A percentile compares a stretch with the other conserved stretches of the same genome.
These are phyloP conservation scores for Anaeramoeba ignava DNA, from an alignment of 78 protist genomes.

Conservation along the genomic window DNA sequence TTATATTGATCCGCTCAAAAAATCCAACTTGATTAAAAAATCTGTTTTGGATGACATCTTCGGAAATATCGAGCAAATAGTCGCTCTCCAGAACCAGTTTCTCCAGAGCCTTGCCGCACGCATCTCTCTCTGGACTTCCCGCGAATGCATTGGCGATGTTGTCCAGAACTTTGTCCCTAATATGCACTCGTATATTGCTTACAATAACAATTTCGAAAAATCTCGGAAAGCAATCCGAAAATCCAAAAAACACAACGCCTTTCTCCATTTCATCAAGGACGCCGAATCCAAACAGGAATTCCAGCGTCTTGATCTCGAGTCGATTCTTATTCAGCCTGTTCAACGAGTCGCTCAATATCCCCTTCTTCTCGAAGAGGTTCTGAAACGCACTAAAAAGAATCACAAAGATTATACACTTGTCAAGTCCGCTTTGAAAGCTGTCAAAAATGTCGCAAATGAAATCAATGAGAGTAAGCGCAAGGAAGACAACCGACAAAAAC, in stretches of 20 bases:
- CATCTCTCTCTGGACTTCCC: background rate
- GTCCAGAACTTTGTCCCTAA: background rate
- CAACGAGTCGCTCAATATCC: background rate
- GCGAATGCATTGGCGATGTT: background rate
- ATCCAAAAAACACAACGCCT: background rate
- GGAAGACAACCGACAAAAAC: background rate
- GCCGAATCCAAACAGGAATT: no score
- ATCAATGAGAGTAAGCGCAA: background rate
- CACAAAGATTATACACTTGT: background rate
- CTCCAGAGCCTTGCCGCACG: background rate
- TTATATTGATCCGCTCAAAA: background rate
- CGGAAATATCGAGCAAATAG: background rate
- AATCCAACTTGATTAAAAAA: background rate
- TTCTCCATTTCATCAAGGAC: background rate
- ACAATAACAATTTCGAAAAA: background rate
- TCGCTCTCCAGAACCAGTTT: background rate
- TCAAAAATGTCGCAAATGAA: background rate
- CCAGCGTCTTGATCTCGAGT: background rate
- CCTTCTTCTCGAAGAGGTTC: background rate
- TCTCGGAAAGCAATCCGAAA: background rate
- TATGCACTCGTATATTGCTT: background rate
- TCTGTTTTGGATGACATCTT: background rate
- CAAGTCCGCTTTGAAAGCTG: background rate
- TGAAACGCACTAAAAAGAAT: background rate
- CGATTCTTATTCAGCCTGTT: background rate